phyloP scores from a whole-genome alignment of 805 yeast species.

The Kregervanrija delftensis region DNA sequence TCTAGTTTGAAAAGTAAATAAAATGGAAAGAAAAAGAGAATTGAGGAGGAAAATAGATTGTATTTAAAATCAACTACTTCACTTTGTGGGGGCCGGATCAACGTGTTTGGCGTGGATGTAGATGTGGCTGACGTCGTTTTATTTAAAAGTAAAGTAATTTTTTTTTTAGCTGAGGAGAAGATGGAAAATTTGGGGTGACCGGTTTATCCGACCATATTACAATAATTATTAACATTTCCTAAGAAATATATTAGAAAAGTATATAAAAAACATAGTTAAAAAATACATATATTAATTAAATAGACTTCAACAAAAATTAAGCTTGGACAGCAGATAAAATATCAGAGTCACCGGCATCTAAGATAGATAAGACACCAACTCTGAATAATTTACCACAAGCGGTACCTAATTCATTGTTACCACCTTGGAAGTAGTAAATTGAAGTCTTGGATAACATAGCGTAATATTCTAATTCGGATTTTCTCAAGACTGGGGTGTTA shows the following conservation, averaged over 20 bases:
- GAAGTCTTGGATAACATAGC: constrained; percentile 98
- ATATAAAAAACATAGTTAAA: too few species aligned
- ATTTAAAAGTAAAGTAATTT: too few species aligned
- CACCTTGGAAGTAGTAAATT: constrained; percentile 99
- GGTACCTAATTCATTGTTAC: constrained; percentile 99
- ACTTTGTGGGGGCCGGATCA: background rate
- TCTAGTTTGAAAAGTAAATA: background rate
- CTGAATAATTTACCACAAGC: constrained; percentile 99
- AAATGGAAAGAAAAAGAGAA: background rate
- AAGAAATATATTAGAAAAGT: too few species aligned
- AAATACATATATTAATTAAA: background rate
- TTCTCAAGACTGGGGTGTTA: constrained; percentile 99
- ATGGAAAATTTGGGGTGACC: too few species aligned
- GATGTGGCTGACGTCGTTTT: too few species aligned
- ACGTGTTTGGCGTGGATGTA: background rate
- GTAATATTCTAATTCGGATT: constrained; percentile 99
- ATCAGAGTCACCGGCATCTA: constrained; percentile 99
- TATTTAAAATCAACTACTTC: background rate
- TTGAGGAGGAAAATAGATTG: background rate
- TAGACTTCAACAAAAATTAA: constrained; percentile 7
- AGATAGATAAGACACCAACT: constrained; percentile 93
- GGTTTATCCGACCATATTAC: too few species aligned
- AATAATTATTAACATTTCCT: too few species aligned
- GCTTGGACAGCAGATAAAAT: constrained; percentile 64
- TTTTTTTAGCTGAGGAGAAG: too few species aligned